phyloP scores from a whole-genome alignment of 164 flowering plant species.

The Liriodendron chinense region DNA sequence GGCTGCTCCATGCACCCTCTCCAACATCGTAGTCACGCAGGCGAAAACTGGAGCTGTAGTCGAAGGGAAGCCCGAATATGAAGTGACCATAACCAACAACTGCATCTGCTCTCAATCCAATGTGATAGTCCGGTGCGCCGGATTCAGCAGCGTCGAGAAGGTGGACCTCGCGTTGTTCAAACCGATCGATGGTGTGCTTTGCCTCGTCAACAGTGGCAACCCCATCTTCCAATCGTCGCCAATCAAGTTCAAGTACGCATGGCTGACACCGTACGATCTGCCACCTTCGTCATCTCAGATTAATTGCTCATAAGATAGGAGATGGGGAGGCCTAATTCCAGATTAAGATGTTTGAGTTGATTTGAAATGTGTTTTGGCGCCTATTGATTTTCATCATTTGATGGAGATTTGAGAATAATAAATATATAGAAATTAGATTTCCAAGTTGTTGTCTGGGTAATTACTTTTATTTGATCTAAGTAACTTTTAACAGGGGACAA shows the following conservation, averaged over 20 bases:
- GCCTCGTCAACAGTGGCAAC: not conserved
- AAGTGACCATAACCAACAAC: slow-evolving; percentile 7
- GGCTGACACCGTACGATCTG: not conserved
- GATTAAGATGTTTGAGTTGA: no score
- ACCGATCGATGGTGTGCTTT: not conserved
- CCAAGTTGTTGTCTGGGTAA: no score
- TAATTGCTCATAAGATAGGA: not conserved
- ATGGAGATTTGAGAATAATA: no score
- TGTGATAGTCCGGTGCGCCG: not conserved
- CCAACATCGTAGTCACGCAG: not conserved
- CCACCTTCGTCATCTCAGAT: not conserved
- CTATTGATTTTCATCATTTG: no score
- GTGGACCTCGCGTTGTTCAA: not conserved
- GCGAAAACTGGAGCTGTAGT: not conserved
- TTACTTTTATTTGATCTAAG: no score
- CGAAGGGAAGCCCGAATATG: not conserved
- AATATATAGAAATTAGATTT: no score
- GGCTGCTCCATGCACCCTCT: not conserved
- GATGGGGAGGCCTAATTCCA: not conserved
- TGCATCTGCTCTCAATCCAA: slow-evolving; percentile 8
- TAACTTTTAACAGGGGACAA: no score
- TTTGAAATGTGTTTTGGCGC: no score
- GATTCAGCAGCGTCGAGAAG: slow-evolving; percentile 5
- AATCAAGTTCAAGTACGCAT: slow-evolving; percentile 8
- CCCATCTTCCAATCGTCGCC: not conserved